Percentiles rank a stretch among this genome's conserved stretches.
Conservation (phyloP, 225 moss, liverwort and hornwort genomes). For the Physcomitrium patens region DNA sequence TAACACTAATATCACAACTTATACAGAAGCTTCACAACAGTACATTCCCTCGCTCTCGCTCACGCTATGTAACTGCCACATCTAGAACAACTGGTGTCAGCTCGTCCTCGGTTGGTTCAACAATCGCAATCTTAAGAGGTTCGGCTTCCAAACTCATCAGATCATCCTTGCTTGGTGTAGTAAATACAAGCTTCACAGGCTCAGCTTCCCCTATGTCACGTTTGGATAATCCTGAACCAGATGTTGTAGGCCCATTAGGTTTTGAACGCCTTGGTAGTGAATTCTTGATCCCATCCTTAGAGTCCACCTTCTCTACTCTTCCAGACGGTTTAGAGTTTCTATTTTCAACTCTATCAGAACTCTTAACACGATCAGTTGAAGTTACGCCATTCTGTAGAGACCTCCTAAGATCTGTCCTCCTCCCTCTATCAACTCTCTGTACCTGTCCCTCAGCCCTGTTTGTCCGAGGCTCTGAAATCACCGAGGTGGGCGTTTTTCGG, state of each 20-base stretch:
- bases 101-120: slow-evolving; percentile 43
- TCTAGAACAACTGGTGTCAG: slow-evolving; percentile 43
- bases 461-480: slow-evolving; percentile 20
- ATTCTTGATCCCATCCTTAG: slow-evolving; percentile 63
- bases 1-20: slow-evolving; percentile 38
- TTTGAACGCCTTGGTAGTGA: slow-evolving; percentile 59
- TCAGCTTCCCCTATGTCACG: slow-evolving; percentile 48
- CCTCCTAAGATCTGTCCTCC: slow-evolving; percentile 29
- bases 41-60: slow-evolving; percentile 21
- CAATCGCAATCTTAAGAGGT: slow-evolving; percentile 40
- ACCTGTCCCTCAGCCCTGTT: slow-evolving; percentile 24
- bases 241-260: slow-evolving; percentile 31
- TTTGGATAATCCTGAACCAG: slow-evolving; percentile 24
- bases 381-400: slow-evolving; percentile 30
- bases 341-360: slow-evolving; percentile 39
- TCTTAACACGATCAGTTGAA: slow-evolving; percentile 36
- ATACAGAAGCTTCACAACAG: slow-evolving; percentile 21
- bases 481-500: slow-evolving; percentile 23
- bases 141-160: slow-evolving; percentile 31
- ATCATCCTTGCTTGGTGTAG: slow-evolving; percentile 46
- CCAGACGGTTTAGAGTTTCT: slow-evolving; percentile 41
- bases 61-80: slow-evolving; percentile 51
- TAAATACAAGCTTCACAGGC: slow-evolving; percentile 42
- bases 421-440: slow-evolving; percentile 36
- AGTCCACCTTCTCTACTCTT: slow-evolving; percentile 35